phyloP scores from a whole-genome alignment of 2,329 filamentous ascomycete species.

The Aspergillus ustus region DNA sequence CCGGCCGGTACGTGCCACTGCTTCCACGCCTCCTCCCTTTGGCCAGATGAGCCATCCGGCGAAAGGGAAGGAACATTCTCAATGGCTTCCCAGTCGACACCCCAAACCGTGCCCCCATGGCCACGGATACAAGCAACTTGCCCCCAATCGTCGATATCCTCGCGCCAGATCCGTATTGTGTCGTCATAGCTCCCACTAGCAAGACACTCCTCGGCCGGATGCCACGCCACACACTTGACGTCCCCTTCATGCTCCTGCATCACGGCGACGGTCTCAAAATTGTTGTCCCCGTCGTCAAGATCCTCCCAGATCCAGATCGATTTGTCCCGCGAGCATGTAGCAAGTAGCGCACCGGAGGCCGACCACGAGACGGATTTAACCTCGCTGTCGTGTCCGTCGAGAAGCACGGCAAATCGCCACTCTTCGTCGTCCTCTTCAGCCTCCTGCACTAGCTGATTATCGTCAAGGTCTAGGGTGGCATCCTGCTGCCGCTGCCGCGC shows the following conservation, averaged over 20 bases:
- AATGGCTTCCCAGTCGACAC: conserved; percentile 67
- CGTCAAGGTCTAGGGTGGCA: conserved; percentile 16
- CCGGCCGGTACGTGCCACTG: conserved; percentile 38
- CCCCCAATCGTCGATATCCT: conserved; percentile 93
- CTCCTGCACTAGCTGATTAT: conserved; percentile 43
- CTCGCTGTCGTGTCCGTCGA: conserved; percentile 95
- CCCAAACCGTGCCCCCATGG: conserved; percentile 89
- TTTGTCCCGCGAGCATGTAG: conserved; percentile 91
- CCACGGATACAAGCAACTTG: conserved; percentile 82
- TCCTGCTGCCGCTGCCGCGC: conserved; percentile 17
- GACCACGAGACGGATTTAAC: conserved; percentile 77
- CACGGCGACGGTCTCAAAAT: conserved; percentile 95
- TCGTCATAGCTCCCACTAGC: conserved; percentile 95
- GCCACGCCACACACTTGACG: conserved; percentile 94
- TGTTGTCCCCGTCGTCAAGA: conserved; percentile 80
- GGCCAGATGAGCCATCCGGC: conserved; percentile 1
- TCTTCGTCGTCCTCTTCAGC: conserved; percentile 73
- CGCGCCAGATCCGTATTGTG: conserved; percentile 83
- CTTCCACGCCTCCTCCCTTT: conserved; percentile 31
- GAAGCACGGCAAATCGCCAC: conserved; percentile 88
- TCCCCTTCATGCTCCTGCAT: conserved; percentile 93
- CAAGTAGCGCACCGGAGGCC: conserved; percentile 74
- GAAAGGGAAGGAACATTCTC: conserved; percentile 35
- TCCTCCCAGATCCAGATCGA: conserved; percentile 99
- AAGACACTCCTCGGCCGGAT: conserved; percentile 77